Conservation (phyloP, 768 basidiomycete genomes). For the Lentinula aciculospora region DNA sequence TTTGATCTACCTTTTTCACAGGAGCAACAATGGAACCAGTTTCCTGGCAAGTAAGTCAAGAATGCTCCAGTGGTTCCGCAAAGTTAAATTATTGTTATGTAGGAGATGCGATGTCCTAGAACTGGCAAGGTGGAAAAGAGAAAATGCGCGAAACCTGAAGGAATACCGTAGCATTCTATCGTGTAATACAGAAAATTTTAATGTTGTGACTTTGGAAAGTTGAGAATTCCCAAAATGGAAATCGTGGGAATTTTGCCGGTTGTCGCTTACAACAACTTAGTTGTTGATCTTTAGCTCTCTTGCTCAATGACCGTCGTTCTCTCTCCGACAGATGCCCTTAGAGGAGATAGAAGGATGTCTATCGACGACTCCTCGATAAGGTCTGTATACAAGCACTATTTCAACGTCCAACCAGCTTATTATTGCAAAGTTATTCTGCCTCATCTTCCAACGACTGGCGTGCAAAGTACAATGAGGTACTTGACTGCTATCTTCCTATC, state of each 20-base stretch:
- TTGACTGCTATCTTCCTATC: constrained; percentile 5
- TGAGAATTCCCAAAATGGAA: neutral
- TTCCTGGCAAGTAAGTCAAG: constrained; percentile 55
- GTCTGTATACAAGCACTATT: constrained; percentile 27
- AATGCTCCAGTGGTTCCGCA: neutral
- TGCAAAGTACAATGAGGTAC: constrained; percentile 67
- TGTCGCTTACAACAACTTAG: neutral
- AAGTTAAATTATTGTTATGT: neutral
- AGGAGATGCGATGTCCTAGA: constrained; percentile 80
- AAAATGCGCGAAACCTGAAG: constrained; percentile 84
- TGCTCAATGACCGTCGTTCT: constrained; percentile 59
- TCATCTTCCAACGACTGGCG: constrained; percentile 63
- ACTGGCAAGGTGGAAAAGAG: constrained; percentile 76
- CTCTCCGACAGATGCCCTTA: constrained; percentile 50
- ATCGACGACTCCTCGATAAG: constrained; percentile 62
- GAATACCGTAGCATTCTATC: constrained; percentile 9
- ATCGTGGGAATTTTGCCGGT: neutral
- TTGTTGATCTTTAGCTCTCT: neutral
- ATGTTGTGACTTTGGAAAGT: too few species aligned
- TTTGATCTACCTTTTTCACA: constrained; percentile 17
- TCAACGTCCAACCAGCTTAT: constrained; percentile 12
- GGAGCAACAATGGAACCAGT: constrained; percentile 81
- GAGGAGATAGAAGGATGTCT: constrained; percentile 55
- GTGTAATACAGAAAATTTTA: too few species aligned
- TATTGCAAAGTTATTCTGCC: constrained; percentile 42